A percentile compares a stretch with the other conserved stretches of the same genome.
Conservation (phyloP, 164 flowering plant species). For the Cinnamomum micranthum region DNA sequence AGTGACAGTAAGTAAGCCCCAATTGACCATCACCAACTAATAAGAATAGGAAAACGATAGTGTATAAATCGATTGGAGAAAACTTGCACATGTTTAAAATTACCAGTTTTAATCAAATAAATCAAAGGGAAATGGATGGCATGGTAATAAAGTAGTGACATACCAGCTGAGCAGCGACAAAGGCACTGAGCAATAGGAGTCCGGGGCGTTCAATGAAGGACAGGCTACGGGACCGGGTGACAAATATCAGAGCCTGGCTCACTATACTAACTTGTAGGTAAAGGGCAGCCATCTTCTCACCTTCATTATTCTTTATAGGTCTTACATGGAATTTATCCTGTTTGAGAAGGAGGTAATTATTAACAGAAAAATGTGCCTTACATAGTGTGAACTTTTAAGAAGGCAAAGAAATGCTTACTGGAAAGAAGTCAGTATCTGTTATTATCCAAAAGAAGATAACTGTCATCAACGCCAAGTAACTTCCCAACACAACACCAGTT, state of each 20-base stretch:
- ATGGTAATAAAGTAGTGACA: constrained; percentile 3
- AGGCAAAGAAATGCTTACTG: constrained; percentile 36
- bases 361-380: neutral
- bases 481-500: constrained; percentile 88
- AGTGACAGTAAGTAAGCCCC: no score
- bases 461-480: constrained; percentile 88
- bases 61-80: no score
- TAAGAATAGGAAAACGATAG: no score
- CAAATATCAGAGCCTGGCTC: constrained; percentile 94
- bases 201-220: constrained; percentile 90
- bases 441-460: constrained; percentile 86
- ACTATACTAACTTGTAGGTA: constrained; percentile 97
- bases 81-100: no score
- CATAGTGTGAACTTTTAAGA: neutral
- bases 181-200: constrained; percentile 55
- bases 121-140: neutral
- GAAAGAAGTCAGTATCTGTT: constrained; percentile 69
- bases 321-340: constrained; percentile 70
- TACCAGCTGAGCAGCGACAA: constrained; percentile 81
- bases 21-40: no score
- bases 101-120: no score
- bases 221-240: constrained; percentile 94
- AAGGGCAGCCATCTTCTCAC: constrained; percentile 80
- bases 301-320: constrained; percentile 24
- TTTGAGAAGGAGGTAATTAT: constrained; percentile 4